Evolutionary conservation across 768 basidiomycete genomes (phyloP), one percentile per base, ranked within the genome.

Genomic region (Boletus rex-veris): DNA sequence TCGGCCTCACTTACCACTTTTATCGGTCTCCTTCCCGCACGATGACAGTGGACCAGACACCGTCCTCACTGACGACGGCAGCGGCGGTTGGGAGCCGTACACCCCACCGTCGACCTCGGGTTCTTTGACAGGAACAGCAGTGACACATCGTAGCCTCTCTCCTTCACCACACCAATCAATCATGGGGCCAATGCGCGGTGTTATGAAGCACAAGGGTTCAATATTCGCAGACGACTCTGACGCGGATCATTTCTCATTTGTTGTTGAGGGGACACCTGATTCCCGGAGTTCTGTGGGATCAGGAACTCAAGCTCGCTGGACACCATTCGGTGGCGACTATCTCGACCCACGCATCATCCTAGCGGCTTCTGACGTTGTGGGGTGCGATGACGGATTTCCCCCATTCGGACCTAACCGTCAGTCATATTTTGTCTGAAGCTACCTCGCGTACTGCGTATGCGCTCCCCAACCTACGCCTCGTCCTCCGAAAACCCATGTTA

Each of bases 41-140:
- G 70, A 73, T 7, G 80, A 82, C 47, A 82, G 82, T 26, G 79
- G 77, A 2, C 82, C 84, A 5, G 77, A 71, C 38, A 80, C 82
- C 0, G 77, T 75, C 7, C 74, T 76, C 19, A 75, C 75, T 0
- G 82, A 79, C 44, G 78, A 81, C 38, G 65, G 71, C 16, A 74
- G 75, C 35, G 77, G 77, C 52, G 78, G 78, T 16, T 86, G 84
- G 84, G 76, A 80, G 5, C 74, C 78, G 31, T 85, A 85, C 58
- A 85, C 83, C 0, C 84, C 84, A 28, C 84, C 84, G 1, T 75
- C 81, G 1, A 85, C 83, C 7, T 76, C 75, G 1, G 75, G 75
- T 9, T 83, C 83, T 7, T 70, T 76, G 18, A 73, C 77, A 6
- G 70, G 70, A 45, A 58, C 76, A 66, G 33, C 79, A 72, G n/a